phyloP scores from a whole-genome alignment of 305 asterid species.

The Petunia hybrid region DNA sequence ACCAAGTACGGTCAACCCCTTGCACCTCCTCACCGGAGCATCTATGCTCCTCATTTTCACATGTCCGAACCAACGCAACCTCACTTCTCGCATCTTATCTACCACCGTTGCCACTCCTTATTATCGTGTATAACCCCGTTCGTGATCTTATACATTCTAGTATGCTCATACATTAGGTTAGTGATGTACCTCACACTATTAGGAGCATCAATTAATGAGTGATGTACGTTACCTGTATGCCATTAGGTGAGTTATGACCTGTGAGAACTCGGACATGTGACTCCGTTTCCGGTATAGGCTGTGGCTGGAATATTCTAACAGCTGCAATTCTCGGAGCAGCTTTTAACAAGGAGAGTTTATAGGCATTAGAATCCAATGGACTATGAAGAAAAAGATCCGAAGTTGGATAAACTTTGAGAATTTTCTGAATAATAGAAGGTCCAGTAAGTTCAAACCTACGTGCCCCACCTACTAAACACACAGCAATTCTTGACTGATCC shows the following conservation, averaged over 20 bases:
- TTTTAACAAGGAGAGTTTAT: constrained; percentile 66
- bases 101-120: too few species aligned
- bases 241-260: constrained; percentile 79
- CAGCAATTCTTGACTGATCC: constrained; percentile 68
- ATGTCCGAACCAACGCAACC: too few species aligned
- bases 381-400: constrained; percentile 80
- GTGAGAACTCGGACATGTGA: constrained; percentile 70
- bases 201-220: too few species aligned
- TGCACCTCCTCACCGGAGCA: too few species aligned
- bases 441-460: constrained; percentile 92
- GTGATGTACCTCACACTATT: too few species aligned
- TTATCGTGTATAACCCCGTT: too few species aligned
- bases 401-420: constrained; percentile 61
- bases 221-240: constrained; percentile 67
- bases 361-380: constrained; percentile 75
- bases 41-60: too few species aligned
- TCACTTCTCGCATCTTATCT: too few species aligned
- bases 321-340: constrained; percentile 78
- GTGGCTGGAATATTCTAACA: constrained; percentile 69
- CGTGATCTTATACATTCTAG: too few species aligned
- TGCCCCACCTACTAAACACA: constrained; percentile 95
- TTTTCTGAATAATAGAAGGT: constrained; percentile 72
- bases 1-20: too few species aligned
- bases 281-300: constrained; percentile 62
- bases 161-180: too few species aligned